These are phyloP conservation scores for Ajuga chamaepitys DNA, from an alignment of 257 asterid species.

Conservation along the genomic window DNA sequence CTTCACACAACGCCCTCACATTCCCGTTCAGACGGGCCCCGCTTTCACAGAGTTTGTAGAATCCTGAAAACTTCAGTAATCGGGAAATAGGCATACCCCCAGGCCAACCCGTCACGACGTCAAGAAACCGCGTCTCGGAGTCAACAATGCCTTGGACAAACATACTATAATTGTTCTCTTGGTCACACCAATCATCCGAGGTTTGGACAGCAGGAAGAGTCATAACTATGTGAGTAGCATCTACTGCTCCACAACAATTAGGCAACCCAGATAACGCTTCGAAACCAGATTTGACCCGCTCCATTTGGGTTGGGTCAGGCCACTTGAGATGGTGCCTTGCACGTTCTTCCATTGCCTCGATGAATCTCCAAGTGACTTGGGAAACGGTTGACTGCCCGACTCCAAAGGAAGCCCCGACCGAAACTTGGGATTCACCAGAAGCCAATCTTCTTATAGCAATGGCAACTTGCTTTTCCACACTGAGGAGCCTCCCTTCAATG, in stretches of 20 bases:
- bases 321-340: constrained; percentile 85
- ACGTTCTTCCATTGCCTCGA: constrained; percentile 93
- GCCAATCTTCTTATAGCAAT: constrained; percentile 87
- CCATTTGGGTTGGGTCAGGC: constrained; percentile 53
- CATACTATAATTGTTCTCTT: too few species aligned
- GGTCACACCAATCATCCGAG: constrained; percentile 90
- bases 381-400: constrained; percentile 98
- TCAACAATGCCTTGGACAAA: too few species aligned
- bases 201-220: constrained; percentile 92
- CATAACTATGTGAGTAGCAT: constrained; percentile 83
- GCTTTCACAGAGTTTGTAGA: constrained; percentile 68
- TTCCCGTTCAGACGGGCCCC: constrained; percentile 62
- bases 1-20: constrained; percentile 13
- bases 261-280: constrained; percentile 56
- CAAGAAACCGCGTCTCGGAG: constrained; percentile 58
- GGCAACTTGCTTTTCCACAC: constrained; percentile 96
- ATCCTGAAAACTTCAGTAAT: constrained; percentile 62
- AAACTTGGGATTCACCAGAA: constrained; percentile 97
- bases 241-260: constrained; percentile 96
- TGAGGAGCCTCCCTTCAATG: constrained; percentile 93
- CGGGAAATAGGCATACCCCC: constrained; percentile 88
- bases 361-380: constrained; percentile 95
- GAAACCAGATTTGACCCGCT: constrained; percentile 48
- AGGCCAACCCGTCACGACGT: constrained; percentile 89
- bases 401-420: constrained; percentile 92